Conservation (phyloP, 768 basidiomycete genomes). For the Suillus decipiens region DNA sequence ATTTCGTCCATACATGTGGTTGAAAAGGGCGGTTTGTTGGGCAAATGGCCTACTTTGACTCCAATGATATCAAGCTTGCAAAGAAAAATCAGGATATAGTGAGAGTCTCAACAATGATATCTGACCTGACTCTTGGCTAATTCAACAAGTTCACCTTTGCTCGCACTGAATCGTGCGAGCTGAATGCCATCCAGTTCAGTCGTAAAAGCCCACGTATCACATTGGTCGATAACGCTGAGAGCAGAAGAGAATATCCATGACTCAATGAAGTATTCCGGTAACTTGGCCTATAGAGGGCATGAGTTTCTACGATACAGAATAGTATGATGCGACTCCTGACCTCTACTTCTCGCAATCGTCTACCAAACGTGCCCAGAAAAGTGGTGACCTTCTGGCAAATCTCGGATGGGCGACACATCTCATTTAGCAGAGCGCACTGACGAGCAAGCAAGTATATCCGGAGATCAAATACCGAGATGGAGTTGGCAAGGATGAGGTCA, state of each 20-base stretch:
- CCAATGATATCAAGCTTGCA: slow-evolving; percentile 89
- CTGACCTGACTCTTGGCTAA: slow-evolving; percentile 84
- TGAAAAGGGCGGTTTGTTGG: slow-evolving; percentile 71
- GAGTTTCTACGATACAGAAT: slow-evolving; percentile 17
- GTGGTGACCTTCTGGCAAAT: slow-evolving; percentile 67
- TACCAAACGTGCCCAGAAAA: slow-evolving; percentile 79
- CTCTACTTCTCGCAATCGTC: slow-evolving; percentile 72
- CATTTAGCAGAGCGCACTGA: slow-evolving; percentile 77
- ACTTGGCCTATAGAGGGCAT: slow-evolving; percentile 40
- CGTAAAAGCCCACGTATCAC: slow-evolving; percentile 66
- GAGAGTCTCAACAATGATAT: slow-evolving; percentile 4
- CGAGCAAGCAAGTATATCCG: slow-evolving; percentile 87
- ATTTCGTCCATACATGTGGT: slow-evolving; percentile 37
- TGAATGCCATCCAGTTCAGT: slow-evolving; percentile 46
- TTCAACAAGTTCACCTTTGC: slow-evolving; percentile 87
- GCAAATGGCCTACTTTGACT: slow-evolving; percentile 69
- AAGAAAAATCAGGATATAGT: slow-evolving; percentile 11
- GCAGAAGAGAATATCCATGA: slow-evolving; percentile 94
- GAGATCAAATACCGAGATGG: slow-evolving; percentile 93
- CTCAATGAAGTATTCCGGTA: slow-evolving; percentile 78
- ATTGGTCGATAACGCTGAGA: slow-evolving; percentile 78
- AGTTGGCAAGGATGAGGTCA: slow-evolving; percentile 85
- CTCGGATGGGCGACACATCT: slow-evolving; percentile 66
- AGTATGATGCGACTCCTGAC: slow-evolving; percentile 40
- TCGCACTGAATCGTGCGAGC: slow-evolving; percentile 61